Base-by-base conservation (phyloP, 2,329 filamentous ascomycete genomes). In the Sordariomycetes sp. region DNA sequence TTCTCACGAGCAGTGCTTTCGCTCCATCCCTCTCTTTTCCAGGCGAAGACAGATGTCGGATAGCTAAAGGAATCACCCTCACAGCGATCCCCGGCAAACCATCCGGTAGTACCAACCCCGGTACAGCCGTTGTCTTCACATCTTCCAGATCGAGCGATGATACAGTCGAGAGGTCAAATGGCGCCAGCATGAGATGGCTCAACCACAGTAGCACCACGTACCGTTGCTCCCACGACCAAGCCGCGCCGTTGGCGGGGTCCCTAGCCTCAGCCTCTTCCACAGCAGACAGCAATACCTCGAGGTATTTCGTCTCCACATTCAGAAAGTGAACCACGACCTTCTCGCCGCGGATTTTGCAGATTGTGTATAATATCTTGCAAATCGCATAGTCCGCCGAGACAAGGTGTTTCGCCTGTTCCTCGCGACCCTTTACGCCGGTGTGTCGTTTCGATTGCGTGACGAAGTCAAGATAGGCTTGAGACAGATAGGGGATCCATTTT, bases 321-420 rank as follows among this genome's bases (percentile, higher is more conserved):
- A 98, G 66, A 51, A 96, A 95, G 27, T 86, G 77, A 34, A 87
- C 79, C 46, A 98, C 81, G 33, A 98, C 82, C 57, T 96, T 96
- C 53, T 92, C 80, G 17, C 92, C 90, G 34, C 92, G 76, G 33
- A 96, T 82, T 59, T 98, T 98, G 68, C 87, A 95, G 40, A 98
- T 82, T 0, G 81, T 82, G 53, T 96, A 96, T 23, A 98, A 58
- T 3, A 96, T 66, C 41, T 72, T 75, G 54, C 82, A 86, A 36
- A 94, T 78, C 5, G 86, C 87, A 40, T 72, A 69, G 17, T 80
- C 72, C 1, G 86, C 59, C 1, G 79, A 70, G 16, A 66, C 58
- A 11, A 76, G 48, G 8, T 72, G 54, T 35, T 64, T 51, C 37
- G 58, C 53, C 44, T n/a, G 10, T 3, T 19, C 32, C 7, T n/a